Evolutionary conservation across 768 basidiomycete genomes (phyloP).

Genomic region (Hygrophoropsis aurantiaca): DNA sequence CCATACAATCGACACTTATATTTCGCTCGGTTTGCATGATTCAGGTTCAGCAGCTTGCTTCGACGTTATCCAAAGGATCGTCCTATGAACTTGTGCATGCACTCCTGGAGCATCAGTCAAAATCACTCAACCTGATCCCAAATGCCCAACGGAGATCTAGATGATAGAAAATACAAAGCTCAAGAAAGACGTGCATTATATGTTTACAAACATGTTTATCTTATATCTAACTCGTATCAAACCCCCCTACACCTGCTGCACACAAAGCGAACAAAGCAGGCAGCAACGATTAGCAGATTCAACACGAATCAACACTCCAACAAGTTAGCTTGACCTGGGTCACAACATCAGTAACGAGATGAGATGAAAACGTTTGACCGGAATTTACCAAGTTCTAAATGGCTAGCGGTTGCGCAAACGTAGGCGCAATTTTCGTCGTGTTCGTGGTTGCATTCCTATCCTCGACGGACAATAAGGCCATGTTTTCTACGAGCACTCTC

Average conservation of each 20-base stretch:
- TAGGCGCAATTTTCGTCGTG: conserved; percentile 10
- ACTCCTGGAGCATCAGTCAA: too few relatives aligned
- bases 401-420: conserved; percentile 17
- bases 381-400: conserved; percentile 24
- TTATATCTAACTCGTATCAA: conserved; percentile 32
- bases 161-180: too few relatives aligned
- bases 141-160: too few relatives aligned
- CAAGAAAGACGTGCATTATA: conserved; percentile 28
- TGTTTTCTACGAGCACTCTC: conserved; percentile 36
- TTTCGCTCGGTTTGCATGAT: too few relatives aligned
- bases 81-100: too few relatives aligned
- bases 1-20: too few relatives aligned
- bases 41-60: too few relatives aligned
- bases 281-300: conserved; percentile 28
- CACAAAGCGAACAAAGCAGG: conserved; percentile 22
- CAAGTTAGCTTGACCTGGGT: conserved; percentile 9
- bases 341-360: conserved; percentile 4
- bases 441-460: conserved; percentile 18
- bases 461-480: conserved; percentile 37
- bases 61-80: too few relatives aligned
- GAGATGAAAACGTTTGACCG: neutral
- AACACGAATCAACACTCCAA: conserved; percentile 18
- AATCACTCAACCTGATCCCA: too few relatives aligned
- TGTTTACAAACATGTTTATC: conserved; percentile 37
- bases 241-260: conserved; percentile 20